Percentiles rank a stretch among this genome's conserved stretches.
Conservation (phyloP, 371 early-diverging fungal genomes). For the Syncephalastrum monosporum region DNA sequence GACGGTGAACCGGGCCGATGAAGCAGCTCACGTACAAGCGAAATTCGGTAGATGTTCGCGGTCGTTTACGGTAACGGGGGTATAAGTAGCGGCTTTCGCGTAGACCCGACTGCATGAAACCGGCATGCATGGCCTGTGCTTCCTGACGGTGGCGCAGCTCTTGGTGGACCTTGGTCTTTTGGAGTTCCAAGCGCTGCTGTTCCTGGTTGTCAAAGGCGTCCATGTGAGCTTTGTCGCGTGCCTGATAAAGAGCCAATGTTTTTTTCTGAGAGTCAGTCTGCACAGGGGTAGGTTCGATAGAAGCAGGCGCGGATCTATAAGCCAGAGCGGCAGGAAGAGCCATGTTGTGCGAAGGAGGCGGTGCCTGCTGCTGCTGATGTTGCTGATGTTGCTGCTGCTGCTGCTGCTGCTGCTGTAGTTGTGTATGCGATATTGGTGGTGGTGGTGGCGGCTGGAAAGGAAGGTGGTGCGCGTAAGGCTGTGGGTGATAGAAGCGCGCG, state of each 20-base stretch:
- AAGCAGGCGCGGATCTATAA: background rate
- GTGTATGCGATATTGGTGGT: too few relatives aligned
- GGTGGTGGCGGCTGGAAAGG: too few relatives aligned
- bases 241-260: conserved; percentile 24
- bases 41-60: conserved; percentile 21
- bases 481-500: too few relatives aligned
- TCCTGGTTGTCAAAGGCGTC: conserved; percentile 36
- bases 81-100: conserved; percentile 20
- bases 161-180: conserved; percentile 34
- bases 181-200: conserved; percentile 33
- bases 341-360: conserved; percentile 2
- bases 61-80: conserved; percentile 36
- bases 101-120: conserved; percentile 20
- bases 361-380: conserved; percentile 1
- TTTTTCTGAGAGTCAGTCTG: conserved; percentile 21
- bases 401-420: background rate
- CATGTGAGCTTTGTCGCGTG: conserved; percentile 34
- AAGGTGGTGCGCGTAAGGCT: too few relatives aligned
- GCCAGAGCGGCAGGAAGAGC: background rate
- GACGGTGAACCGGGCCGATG: background rate
- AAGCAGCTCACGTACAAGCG: conserved; percentile 30
- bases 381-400: too few relatives aligned
- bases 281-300: conserved; percentile 12
- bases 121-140: conserved; percentile 20
- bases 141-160: conserved; percentile 29